A percentile compares a stretch with the other conserved stretches of the same genome.
Conservation (phyloP, 78 protist species). For the Pigoraptor vietnamica region DNA sequence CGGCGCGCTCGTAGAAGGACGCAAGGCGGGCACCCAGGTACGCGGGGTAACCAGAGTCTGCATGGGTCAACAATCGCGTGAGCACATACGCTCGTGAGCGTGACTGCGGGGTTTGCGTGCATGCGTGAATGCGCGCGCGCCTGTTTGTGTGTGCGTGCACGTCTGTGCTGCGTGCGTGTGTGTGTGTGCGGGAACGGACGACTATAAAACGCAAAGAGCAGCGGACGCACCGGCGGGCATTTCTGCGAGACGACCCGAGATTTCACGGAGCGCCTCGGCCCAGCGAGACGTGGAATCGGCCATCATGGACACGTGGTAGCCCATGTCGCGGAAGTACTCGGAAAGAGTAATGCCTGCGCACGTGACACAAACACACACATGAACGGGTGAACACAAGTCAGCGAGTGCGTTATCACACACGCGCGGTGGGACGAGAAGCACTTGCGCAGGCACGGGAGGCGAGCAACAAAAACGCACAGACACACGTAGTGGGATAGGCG, state of each 20-base stretch:
- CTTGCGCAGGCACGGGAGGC: not conserved
- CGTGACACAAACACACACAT: not conserved
- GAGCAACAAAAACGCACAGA: not conserved
- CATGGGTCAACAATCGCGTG: not conserved
- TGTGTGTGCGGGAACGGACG: no score
- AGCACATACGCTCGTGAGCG: not conserved
- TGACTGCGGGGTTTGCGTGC: no score
- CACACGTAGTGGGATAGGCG: conserved; percentile 96
- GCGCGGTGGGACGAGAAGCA: not conserved
- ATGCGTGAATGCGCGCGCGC: no score
- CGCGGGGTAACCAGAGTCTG: conserved; percentile 99
- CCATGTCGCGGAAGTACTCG: conserved; percentile 99
- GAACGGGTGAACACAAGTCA: not conserved
- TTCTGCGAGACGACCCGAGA: conserved; percentile 99
- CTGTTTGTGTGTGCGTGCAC: no score
- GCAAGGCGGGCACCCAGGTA: conserved; percentile 99
- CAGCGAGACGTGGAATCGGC: conserved; percentile 98
- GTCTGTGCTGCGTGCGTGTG: no score
- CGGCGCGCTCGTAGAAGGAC: conserved; percentile 99
- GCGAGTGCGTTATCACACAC: not conserved
- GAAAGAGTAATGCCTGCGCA: conserved; percentile 92
- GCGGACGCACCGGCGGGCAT: conserved; percentile 98
- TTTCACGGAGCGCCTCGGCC: conserved; percentile 99
- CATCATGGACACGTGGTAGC: conserved; percentile 97
- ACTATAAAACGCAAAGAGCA: no score